Percentiles rank a stretch among this genome's conserved stretches.
Evolutionary conservation across 2,329 filamentous ascomycete genomes (phyloP).

Genomic region (Epichloe scottii): DNA sequence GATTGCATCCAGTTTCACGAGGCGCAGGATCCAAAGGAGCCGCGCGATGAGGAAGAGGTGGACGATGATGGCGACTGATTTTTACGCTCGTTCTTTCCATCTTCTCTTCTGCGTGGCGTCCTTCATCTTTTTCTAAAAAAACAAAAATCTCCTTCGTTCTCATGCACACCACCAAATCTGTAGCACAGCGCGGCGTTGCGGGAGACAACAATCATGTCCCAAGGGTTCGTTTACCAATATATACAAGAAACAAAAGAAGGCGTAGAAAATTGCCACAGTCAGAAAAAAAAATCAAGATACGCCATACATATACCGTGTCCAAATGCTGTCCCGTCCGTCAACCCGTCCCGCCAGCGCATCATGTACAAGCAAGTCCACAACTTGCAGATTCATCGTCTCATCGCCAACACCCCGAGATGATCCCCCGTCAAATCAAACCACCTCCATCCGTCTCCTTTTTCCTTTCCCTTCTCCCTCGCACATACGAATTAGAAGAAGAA

Average conservation of each 20-base stretch:
- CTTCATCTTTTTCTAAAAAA: no score
- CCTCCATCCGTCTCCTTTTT: no score
- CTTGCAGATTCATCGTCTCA: no score
- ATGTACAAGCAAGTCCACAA: no score
- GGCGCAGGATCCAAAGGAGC: constrained; percentile 80
- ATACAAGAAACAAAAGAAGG: not conserved
- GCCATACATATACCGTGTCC: no score
- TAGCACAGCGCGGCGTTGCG: constrained; percentile 6
- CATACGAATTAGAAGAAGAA: not conserved
- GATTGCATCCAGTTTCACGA: constrained; percentile 90
- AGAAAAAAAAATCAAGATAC: constrained; percentile 1
- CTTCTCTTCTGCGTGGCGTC: not conserved
- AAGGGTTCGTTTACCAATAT: not conserved
- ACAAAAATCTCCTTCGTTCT: not conserved
- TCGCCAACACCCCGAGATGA: not conserved
- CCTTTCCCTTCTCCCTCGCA: no score
- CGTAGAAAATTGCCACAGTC: not conserved
- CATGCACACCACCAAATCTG: not conserved
- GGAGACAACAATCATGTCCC: not conserved
- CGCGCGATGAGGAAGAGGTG: constrained; percentile 44
- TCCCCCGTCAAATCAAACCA: not conserved
- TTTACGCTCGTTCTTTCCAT: not conserved
- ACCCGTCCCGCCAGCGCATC: no score
- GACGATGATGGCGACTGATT: constrained; percentile 27
- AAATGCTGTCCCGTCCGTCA: no score